Evolutionary conservation across 345 rosid species (phyloP), one percentile per base, ranked within the genome.

Genomic region (Salix brachista): DNA sequence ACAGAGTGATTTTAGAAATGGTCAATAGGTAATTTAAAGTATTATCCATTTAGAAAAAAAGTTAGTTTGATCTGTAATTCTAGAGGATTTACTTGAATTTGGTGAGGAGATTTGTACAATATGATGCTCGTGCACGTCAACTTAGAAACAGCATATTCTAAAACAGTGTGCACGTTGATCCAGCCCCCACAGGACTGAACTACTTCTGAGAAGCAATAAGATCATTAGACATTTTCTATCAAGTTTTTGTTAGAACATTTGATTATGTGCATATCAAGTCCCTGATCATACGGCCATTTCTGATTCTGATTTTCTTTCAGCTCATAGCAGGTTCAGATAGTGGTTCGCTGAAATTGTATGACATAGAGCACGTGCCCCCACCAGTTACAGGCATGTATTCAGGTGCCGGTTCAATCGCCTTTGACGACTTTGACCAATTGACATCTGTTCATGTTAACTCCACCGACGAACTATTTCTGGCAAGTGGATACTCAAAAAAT

Each of bases 241-340:
- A 8, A 65, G 12, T 14, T 6, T 70, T 65, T 62, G 68, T 66
- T 48, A 10, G 23, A 19, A 32, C 26, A 37, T 77, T 34, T 73
- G 6, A 54, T 65, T 50, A 30, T 41, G 48, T 41, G 61, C 70
- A 44, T 74, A 25, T 54, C 54, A 46, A 67, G 72, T 71, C 72
- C 70, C 52, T 37, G 16, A 32, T 37, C 4, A 9, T 48, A 32
- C 18, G 58, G 23, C 61, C 26, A 9, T 13, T 32, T 34, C 65
- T 83, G 9, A n/a, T 48, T 69, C 30, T 69, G 18, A 65, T 44
- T 41, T 67, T 64, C 19, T 21, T 65, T 75, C 90, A 95, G 99
- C 91, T 93, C 78, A 89, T 95, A 81, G 96, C 99, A 58, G 99
- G 99, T 73, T 95, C 99, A 67, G 99, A 90, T 80, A 89, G 91